Evolutionary conservation across 345 rosid species (phyloP), one percentile per base, ranked within the genome.

Genomic region (Draba incana): DNA sequence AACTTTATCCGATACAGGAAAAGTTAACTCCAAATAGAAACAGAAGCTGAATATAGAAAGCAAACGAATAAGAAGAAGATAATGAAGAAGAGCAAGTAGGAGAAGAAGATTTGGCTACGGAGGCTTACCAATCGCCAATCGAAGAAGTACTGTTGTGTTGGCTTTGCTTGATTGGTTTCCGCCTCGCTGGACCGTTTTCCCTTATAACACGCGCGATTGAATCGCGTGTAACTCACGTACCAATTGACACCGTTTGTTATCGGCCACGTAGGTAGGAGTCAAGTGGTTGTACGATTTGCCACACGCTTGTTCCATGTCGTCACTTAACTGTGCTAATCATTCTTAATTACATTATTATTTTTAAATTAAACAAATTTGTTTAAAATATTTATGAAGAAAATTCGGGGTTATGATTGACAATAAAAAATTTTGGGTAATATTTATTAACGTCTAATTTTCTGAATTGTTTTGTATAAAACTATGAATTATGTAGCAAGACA

Each of bases 111-210:
- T 57, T 56, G 64, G 76, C 64, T 63, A 55, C 0, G 69, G 57
- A 71, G 70, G 60, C 66, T 50, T 4, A 49, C 72, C 72, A 73
- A 73, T 66, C 62, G 62, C 49, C 68, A 13, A 20, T 44, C 68
- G 62, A 66, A 2, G 55, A 66, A 51, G 67, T 43, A 24, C 62
- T 73, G 62, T 66, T 74, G 72, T 73, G 62, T 66, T 74, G 72
- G 25, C 72, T 66, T 50, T 51, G 3, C 63, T 45, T 66, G 50
- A 74, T 74, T 74, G 72, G 72, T 66, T 44, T 66, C 44, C 16
- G 6, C 23, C 57, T 54, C 25, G 15, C 52, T 73, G 25, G 25
- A 24, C 56, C 65, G 2, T 57, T 52, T 66, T 64, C 23, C 68
- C 23, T 6, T 30, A 0, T 10, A 3, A 10, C 38, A 74, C 77